These are phyloP conservation scores for Hericium erinaceus DNA, from an alignment of 768 basidiomycete genomes.

Conservation along the genomic window DNA sequence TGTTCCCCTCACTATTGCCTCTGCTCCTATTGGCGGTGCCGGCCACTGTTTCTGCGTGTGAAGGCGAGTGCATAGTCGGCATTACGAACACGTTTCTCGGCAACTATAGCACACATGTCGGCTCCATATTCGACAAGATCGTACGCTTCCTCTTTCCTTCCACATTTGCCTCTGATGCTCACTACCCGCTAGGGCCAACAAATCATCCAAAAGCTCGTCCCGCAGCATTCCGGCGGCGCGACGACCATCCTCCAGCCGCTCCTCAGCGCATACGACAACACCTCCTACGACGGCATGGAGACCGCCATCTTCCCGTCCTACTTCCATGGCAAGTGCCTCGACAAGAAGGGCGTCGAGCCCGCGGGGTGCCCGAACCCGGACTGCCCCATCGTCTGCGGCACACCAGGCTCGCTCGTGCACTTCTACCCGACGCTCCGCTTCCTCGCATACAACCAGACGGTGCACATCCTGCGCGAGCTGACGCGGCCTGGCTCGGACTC, in stretches of 20 bases:
- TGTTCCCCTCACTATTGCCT: neutral
- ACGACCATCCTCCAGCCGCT: slow-evolving; percentile 37
- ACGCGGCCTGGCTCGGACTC: slow-evolving; percentile 29
- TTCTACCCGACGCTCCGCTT: slow-evolving; percentile 42
- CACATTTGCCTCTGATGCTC: slow-evolving; percentile 6
- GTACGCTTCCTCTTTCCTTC: slow-evolving; percentile 25
- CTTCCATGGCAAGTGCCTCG: slow-evolving; percentile 72
- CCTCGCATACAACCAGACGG: slow-evolving; percentile 41
- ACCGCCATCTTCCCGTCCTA: slow-evolving; percentile 55
- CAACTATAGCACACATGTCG: slow-evolving; percentile 39
- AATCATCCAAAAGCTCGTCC: slow-evolving; percentile 26
- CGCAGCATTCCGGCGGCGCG: slow-evolving; percentile 16
- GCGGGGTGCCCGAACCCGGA: slow-evolving; percentile 71
- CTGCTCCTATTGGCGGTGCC: slow-evolving; percentile 20
- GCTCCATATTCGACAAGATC: slow-evolving; percentile 28
- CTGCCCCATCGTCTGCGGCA: slow-evolving; percentile 72
- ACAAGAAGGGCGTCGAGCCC: slow-evolving; percentile 44
- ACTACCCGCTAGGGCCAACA: slow-evolving; percentile 26
- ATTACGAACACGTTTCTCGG: slow-evolving; percentile 46
- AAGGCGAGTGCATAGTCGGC: slow-evolving; percentile 58
- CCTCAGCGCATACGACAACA: slow-evolving; percentile 33
- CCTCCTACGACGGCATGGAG: slow-evolving; percentile 36
- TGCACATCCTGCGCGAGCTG: slow-evolving; percentile 24
- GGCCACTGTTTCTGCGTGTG: slow-evolving; percentile 45
- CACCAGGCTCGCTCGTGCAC: slow-evolving; percentile 72